These are phyloP conservation scores for Fagopyrum tataricum DNA, from an alignment of 148 eudicot genomes.

Conservation along the genomic window DNA sequence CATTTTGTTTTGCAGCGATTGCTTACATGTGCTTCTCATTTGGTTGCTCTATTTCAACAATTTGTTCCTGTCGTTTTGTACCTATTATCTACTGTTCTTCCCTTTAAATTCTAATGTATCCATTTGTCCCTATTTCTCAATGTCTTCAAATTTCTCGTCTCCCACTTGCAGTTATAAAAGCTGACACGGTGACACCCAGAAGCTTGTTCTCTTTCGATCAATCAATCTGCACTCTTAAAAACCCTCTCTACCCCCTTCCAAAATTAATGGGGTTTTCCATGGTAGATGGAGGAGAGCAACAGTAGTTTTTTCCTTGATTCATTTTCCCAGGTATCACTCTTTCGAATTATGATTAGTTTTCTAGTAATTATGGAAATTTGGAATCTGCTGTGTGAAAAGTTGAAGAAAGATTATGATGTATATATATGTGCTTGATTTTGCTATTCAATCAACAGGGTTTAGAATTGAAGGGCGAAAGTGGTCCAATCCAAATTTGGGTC, in stretches of 20 bases:
- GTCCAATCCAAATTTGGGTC: background rate
- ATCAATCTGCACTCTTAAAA: background rate
- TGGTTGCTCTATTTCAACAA: background rate
- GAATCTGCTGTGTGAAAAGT: no score
- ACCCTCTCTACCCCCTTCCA: background rate
- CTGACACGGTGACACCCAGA: background rate
- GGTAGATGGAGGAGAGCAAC: background rate
- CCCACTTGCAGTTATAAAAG: background rate
- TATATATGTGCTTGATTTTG: background rate
- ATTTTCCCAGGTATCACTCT: background rate
- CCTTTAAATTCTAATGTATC: background rate
- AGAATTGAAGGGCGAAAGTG: background rate
- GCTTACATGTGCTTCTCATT: slow-evolving; percentile 11
- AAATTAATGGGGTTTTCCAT: background rate
- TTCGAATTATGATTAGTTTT: background rate
- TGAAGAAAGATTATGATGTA: no score
- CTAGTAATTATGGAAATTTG: no score
- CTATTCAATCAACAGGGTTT: background rate
- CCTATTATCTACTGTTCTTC: background rate
- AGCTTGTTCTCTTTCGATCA: background rate
- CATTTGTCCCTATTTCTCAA: background rate
- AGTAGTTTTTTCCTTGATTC: background rate
- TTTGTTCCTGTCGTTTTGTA: slow-evolving; percentile 3
- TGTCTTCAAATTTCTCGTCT: background rate
- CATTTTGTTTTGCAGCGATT: slow-evolving; percentile 1